Conservation (phyloP, 1,139 yeast species). For the Yamadazyma songkhlaensis region DNA sequence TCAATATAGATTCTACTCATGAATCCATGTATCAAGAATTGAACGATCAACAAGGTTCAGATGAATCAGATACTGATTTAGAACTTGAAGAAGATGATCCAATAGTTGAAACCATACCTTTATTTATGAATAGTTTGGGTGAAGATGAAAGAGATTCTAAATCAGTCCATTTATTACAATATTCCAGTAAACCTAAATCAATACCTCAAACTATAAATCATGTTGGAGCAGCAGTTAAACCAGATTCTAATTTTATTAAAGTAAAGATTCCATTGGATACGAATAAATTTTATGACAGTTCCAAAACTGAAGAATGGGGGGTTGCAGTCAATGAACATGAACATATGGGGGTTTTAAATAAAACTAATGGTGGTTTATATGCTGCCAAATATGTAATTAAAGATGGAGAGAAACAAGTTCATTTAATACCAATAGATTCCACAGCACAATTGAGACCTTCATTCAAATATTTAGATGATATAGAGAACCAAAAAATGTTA, state of each 20-base stretch:
- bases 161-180: conserved; percentile 53
- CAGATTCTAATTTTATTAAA: conserved; percentile 55
- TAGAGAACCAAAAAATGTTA: conserved; percentile 28
- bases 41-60: conserved; percentile 4
- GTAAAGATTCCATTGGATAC: conserved; percentile 72
- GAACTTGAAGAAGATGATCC: conserved; percentile 43
- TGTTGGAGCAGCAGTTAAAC: conserved; percentile 53
- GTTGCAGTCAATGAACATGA: conserved; percentile 57
- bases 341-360: conserved; percentile 64
- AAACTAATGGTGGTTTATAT: conserved; percentile 50
- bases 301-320: conserved; percentile 63
- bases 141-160: conserved; percentile 19
- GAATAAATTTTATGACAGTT: conserved; percentile 58
- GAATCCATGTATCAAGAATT: neutral
- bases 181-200: conserved; percentile 62
- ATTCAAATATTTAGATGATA: conserved; percentile 70
- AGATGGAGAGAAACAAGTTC: conserved; percentile 39
- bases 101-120: conserved; percentile 71
- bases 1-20: too few species aligned
- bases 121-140: conserved; percentile 32
- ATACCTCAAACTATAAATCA: conserved; percentile 37
- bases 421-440: conserved; percentile 63
- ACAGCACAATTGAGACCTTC: conserved; percentile 80
- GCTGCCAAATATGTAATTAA: conserved; percentile 29
- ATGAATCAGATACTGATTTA: conserved; percentile 6